These are phyloP conservation scores for Umbilicus rupestris DNA, from an alignment of 164 flowering plant genomes.

Conservation along the genomic window DNA sequence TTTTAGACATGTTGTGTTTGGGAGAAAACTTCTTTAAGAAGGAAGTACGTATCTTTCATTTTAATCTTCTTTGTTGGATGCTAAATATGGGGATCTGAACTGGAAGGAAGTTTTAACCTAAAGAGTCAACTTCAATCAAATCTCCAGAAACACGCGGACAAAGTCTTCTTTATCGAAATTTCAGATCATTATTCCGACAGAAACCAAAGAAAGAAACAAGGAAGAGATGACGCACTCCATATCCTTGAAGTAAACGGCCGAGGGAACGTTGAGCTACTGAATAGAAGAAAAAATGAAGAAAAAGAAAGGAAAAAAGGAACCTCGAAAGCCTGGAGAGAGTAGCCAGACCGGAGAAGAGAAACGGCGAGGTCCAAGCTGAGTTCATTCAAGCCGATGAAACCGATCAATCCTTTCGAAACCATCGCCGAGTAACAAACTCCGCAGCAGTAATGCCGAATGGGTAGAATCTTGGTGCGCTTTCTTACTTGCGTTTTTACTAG, in stretches of 20 bases:
- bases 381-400: slow-evolving; percentile 65
- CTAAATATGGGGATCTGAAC: background rate
- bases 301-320: slow-evolving; percentile 18
- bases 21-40: no score
- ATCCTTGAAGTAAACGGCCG: no score
- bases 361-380: slow-evolving; percentile 58
- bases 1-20: no score
- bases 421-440: slow-evolving; percentile 11
- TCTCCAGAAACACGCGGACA: no score
- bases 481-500: no score
- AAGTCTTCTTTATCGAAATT: no score
- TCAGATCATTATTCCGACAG: no score
- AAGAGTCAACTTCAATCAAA: background rate
- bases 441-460: background rate
- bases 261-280: background rate
- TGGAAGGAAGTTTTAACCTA: background rate
- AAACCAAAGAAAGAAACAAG: no score
- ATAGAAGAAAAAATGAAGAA: background rate
- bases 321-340: slow-evolving; percentile 61
- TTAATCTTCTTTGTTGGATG: background rate
- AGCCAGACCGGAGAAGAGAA: slow-evolving; percentile 60
- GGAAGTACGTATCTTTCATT: background rate
- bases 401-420: slow-evolving; percentile 34
- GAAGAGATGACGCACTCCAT: no score
- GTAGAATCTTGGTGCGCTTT: no score